Evolutionary conservation across 305 asterid species (phyloP), one percentile per base, ranked within the genome.

Genomic region (Fraxinus platypoda): DNA sequence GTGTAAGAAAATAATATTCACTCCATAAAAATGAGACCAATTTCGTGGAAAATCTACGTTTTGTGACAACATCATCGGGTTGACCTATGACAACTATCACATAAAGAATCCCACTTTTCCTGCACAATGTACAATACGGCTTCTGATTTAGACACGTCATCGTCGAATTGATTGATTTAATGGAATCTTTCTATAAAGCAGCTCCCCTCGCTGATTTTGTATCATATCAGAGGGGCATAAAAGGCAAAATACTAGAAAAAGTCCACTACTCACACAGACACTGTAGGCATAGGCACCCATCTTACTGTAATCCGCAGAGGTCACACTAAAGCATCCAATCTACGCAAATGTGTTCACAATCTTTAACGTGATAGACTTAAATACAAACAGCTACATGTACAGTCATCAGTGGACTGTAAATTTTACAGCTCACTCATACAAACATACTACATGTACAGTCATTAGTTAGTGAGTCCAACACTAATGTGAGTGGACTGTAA

Each of bases 141-240:
- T 43, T 43, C 52, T 11, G 52, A 43, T 43, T 43, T 43, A 12
- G 4, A 59, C 23, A 59, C 83, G 71, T 30, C 83, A 70, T 80
- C 83, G 79, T 80, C 83, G 79, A 73, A 46, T 79, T 82, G 75
- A 17, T 88, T 78, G 88, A 84, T 81, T 78, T 87, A 79, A 81
- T 86, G 80, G 80, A 80, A 86, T 86, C 88, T 82, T 70, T 41
- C 81, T 83, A 57, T 80, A 64, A 81, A 33, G 41, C 30, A 23
- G 21, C 21, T 1, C 49, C 49, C 3, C 15, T 46, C 54, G n/a
- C 43, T 78, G 75, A 75, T 79, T 23, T 78, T 19, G 11, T 19
- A 8, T 81, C 25, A 78, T 80, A 62, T 83, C 85, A 84, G 21
- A 34, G 30, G 83, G 77, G 57, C 83, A 78, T 68, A 81, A 81